Percentiles rank a stretch among this genome's conserved stretches.
These are phyloP conservation scores for Pseudogymnoascus sp. DNA, from an alignment of 2,329 filamentous ascomycete genomes.

Conservation along the genomic window DNA sequence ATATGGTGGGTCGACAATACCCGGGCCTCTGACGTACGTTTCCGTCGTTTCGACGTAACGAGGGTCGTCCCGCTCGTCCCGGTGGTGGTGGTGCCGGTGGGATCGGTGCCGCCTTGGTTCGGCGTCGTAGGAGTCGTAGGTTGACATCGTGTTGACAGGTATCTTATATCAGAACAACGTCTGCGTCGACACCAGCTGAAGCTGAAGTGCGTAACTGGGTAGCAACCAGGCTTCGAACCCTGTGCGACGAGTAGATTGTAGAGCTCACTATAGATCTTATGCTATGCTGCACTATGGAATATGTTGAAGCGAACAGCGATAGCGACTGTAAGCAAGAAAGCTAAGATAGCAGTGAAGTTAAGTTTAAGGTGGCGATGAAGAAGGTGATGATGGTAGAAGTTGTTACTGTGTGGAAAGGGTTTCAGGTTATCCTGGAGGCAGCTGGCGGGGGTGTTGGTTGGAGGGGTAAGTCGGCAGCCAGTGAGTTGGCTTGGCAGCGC, in stretches of 20 bases:
- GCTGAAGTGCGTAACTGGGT: not conserved
- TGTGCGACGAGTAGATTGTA: constrained; percentile 1
- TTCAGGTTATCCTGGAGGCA: not conserved
- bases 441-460: constrained; percentile 4
- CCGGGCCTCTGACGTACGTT: constrained; percentile 26
- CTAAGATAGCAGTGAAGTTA: not conserved
- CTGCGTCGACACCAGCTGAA: not conserved
- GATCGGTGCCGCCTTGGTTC: constrained; percentile 23
- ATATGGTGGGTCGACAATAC: constrained; percentile 19
- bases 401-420: not conserved
- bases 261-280: not conserved
- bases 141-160: constrained; percentile 19
- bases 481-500: constrained; percentile 4
- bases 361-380: not conserved
- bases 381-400: not conserved
- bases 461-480: not conserved
- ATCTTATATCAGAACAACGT: not conserved
- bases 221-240: constrained; percentile 1
- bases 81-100: constrained; percentile 15
- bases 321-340: not conserved
- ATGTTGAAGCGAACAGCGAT: not conserved
- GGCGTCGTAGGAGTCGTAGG: constrained; percentile 24
- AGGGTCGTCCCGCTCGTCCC: constrained; percentile 41
- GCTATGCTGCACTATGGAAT: not conserved
- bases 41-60: constrained; percentile 43